Base-by-base conservation (phyloP, 116 monocot species). In the Cymodocea nodosa region DNA sequence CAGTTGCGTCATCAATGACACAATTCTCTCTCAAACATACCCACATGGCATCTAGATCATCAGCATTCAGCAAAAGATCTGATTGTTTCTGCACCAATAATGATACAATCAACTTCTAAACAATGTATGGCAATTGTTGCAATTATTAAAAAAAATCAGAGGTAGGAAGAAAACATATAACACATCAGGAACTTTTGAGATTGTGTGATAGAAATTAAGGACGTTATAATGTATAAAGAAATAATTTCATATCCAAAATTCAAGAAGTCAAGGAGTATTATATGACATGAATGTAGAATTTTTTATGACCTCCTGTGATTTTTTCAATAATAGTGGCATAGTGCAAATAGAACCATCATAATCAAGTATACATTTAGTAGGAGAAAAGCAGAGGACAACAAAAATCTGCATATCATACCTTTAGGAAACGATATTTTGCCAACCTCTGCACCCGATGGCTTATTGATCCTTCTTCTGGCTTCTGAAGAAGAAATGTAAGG, bases 41-140 rank as follows among this genome's bases (percentile, higher is more conserved):
- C 97, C 97, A 97, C 97, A 97, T 97, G 44, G 92, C 83, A 91
- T 97, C 97, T 51, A 97, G 66, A 74, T 97, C 97, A 88, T 97
- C 97, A 61, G 89, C 97, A 88, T 97, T 91, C 63, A 97, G 76
- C 34, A 97, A 76, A 66, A 91, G 85, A 74, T 97, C 97, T 78
- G 97, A 97, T 73, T 97, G 97, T 67, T 97, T 97, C 97, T 97
- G 85, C 79, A 80, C 66, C 22, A 63, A 67, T 51, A 56, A 73
- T 56, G 10, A 40, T 23, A 50, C 23, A 51, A 11, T 64, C 23
- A 52, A 67, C 52, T 23, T 48, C 49, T 4, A 24, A 36, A 35
- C 11, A 7, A n/a, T 54, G 17, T 18, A 54, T 54, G 17, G 8
- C 5, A 20, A 54, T 12, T 54, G 6, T 17, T 19, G 15, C 15